Conservation (phyloP, 2,329 filamentous ascomycete species). For the Akanthomyces dipterigenus region DNA sequence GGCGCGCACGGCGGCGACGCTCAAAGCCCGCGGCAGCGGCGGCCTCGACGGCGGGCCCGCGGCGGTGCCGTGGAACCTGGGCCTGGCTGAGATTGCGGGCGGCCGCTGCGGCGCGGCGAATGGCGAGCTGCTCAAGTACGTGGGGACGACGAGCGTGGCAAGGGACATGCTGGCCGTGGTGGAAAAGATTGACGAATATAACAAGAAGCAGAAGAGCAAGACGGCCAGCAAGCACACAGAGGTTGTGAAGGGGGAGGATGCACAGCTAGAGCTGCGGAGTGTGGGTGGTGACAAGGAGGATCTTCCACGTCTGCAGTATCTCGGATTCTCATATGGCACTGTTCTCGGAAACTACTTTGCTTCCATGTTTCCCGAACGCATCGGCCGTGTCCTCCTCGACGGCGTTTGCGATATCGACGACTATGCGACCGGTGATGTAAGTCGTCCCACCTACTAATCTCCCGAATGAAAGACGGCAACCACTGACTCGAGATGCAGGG, state of each 20-base stretch:
- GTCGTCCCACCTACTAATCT: too few species aligned
- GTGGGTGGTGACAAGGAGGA: constrained; percentile 10
- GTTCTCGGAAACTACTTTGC: constrained; percentile 29
- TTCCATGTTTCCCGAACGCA: constrained; percentile 28
- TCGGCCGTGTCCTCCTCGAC: constrained; percentile 37
- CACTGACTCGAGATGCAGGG: constrained; percentile 16
- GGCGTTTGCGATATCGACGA: constrained; percentile 31
- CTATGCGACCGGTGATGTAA: constrained; percentile 25
- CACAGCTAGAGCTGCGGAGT: constrained; percentile 13
- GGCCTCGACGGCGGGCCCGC: constrained; percentile 15
- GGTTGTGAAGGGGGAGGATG: not conserved
- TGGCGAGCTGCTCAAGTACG: constrained; percentile 26
- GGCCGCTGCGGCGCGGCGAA: constrained; percentile 22
- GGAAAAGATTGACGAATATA: constrained; percentile 32
- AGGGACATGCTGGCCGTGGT: constrained; percentile 39
- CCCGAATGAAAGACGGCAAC: too few species aligned
- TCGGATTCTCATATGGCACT: constrained; percentile 43
- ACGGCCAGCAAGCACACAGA: not conserved
- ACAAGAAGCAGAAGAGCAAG: constrained; percentile 13
- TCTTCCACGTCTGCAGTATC: constrained; percentile 34
- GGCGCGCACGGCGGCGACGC: constrained; percentile 22
- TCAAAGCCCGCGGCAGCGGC: constrained; percentile 28
- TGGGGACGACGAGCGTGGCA: constrained; percentile 32
- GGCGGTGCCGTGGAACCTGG: constrained; percentile 22
- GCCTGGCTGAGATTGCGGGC: constrained; percentile 21